Conservation (phyloP, 2,329 filamentous ascomycete species). For the Epichloe typhina region DNA sequence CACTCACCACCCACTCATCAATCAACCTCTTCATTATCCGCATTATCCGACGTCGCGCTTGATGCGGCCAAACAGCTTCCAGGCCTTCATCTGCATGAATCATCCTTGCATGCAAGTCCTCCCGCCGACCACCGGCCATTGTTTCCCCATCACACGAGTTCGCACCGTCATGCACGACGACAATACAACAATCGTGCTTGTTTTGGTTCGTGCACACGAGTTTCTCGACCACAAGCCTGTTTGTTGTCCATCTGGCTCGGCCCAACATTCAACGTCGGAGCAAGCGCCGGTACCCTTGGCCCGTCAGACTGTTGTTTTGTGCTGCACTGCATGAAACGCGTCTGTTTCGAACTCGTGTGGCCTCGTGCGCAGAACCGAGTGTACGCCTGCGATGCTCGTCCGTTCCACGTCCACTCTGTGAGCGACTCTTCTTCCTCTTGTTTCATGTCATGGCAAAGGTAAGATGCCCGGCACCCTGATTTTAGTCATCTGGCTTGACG, state of each 20-base stretch:
- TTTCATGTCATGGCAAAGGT: no score
- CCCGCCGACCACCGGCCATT: neutral
- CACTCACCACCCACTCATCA: no score
- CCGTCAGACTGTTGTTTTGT: neutral
- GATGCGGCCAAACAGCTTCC: neutral
- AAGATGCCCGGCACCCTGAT: no score
- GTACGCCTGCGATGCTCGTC: no score
- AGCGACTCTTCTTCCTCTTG: no score
- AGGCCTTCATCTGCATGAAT: neutral
- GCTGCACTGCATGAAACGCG: neutral
- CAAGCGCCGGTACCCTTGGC: slow-evolving; percentile 1
- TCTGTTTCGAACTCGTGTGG: neutral
- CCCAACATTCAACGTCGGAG: neutral
- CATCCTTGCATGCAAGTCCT: neutral
- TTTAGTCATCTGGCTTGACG: no score
- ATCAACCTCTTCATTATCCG: no score
- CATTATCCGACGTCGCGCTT: no score
- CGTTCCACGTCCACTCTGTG: neutral
- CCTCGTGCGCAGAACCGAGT: neutral
- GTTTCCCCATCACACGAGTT: neutral
- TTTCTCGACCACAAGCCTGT: neutral
- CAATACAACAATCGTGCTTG: neutral
- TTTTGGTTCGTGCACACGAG: neutral
- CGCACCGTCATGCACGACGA: neutral
- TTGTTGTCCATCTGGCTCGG: neutral